phyloP scores from a whole-genome alignment of 345 rosid species.

The Eucalyptus brandiana region DNA sequence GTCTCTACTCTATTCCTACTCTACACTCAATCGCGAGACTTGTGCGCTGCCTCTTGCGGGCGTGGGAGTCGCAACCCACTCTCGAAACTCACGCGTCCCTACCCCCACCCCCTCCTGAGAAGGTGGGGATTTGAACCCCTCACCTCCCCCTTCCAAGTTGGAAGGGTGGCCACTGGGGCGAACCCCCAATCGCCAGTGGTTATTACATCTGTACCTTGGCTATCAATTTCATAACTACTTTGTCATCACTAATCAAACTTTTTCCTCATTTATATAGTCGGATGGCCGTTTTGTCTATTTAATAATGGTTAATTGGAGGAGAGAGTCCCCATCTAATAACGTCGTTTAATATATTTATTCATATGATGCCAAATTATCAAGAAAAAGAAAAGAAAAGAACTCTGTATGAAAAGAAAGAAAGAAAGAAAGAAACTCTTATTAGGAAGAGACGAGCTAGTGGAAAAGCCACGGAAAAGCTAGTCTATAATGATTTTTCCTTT shows the following conservation, averaged over 20 bases:
- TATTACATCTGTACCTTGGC: neutral
- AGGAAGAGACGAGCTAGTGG: neutral
- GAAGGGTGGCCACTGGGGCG: too few relatives aligned
- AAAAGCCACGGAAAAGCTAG: neutral
- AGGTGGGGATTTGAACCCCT: too few relatives aligned
- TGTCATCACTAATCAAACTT: neutral
- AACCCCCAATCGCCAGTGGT: too few relatives aligned
- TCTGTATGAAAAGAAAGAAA: neutral
- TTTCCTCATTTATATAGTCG: neutral
- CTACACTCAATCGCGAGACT: too few relatives aligned
- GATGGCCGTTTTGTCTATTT: neutral
- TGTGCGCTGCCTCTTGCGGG: too few relatives aligned
- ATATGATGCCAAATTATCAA: neutral
- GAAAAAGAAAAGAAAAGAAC: neutral
- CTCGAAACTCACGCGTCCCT: too few relatives aligned
- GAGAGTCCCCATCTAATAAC: neutral
- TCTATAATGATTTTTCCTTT: neutral
- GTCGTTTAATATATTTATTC: neutral
- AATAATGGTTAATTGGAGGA: neutral
- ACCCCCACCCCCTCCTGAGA: too few relatives aligned
- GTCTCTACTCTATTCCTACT: too few relatives aligned
- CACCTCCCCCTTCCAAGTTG: too few relatives aligned
- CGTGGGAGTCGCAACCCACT: too few relatives aligned
- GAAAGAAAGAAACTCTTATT: neutral
- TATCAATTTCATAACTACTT: neutral